Percentiles rank a stretch among this genome's conserved stretches.
These are phyloP conservation scores for Phytophthora chlamydospora DNA, from an alignment of 352 stramenopile species.

Conservation along the genomic window DNA sequence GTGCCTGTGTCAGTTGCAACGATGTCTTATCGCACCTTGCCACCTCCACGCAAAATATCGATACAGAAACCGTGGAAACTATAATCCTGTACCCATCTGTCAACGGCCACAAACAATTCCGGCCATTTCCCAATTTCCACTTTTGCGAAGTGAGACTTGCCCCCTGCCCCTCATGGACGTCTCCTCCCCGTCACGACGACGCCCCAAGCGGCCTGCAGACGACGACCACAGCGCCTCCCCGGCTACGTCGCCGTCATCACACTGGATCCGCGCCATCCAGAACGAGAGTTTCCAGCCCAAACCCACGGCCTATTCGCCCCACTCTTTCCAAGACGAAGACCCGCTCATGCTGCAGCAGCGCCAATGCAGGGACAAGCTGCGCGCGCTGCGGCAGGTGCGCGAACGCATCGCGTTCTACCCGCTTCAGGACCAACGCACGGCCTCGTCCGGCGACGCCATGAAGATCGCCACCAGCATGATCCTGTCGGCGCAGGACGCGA, in stretches of 20 bases:
- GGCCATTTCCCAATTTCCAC: not conserved
- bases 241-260: slow-evolving; percentile 24
- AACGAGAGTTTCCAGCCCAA: slow-evolving; percentile 68
- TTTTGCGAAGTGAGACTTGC: not conserved
- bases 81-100: not conserved
- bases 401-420: slow-evolving; percentile 51
- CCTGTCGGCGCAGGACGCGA: slow-evolving; percentile 46
- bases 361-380: slow-evolving; percentile 67
- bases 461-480: slow-evolving; percentile 64
- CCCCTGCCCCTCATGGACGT: slow-evolving; percentile 1
- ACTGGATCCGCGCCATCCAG: slow-evolving; percentile 56
- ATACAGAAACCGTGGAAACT: not conserved
- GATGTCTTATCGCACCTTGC: too few relatives aligned
- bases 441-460: slow-evolving; percentile 36
- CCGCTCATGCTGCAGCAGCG: slow-evolving; percentile 61
- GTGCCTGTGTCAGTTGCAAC: too few relatives aligned
- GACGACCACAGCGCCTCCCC: not conserved
- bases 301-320: slow-evolving; percentile 72
- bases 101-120: not conserved
- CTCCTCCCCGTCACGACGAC: slow-evolving; percentile 4
- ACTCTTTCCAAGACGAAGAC: slow-evolving; percentile 53
- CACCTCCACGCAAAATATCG: too few relatives aligned
- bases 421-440: slow-evolving; percentile 10
- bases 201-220: slow-evolving; percentile 22
- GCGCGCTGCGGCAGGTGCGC: slow-evolving; percentile 57